Base-by-base conservation (phyloP, 495 filamentous ascomycete species). In the Aspergillus panamensis region DNA sequence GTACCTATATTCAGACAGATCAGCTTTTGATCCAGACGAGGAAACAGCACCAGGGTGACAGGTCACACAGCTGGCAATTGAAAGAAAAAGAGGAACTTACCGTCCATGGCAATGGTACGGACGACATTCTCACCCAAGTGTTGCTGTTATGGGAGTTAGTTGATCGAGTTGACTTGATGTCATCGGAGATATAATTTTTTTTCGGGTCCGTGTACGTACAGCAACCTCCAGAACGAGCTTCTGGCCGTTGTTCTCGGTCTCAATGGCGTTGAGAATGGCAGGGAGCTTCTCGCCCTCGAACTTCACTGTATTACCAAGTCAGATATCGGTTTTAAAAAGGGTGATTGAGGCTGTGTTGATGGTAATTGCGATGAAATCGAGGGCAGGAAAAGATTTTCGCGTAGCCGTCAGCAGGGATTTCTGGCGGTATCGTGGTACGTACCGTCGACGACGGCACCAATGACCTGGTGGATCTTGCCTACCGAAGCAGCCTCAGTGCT, bases 41-140 rank as follows among this genome's bases (percentile, higher is more conserved):
- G n/a, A 29, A 29, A 20, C 21, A 2, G 19, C 17, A 13, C 51
- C 32, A 52, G 69, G 68, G 62, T 55, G 45, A 53, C 55, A 58
- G 55, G 52, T 55, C 35, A 20, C 33, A 25, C n/a, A 55, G 13
- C 57, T 49, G 47, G 47, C 25, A 53, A 10, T 29, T 35, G 52
- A 20, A 39, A 19, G 53, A 30, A 25, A 25, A 25, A 25, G 25
- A 25, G 25, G n/a, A 58, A 80, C 88, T 77, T 85, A 96, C 94
- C 94, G 80, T 98, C 94, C 94, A 98, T 98, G 79, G 94, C 95
- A 95, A 98, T 98, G 74, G 90, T 92, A 80, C 94, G 88, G 77
- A 98, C 95, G 73, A 96, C 91, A 84, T 89, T 96, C 84, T 98
- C 90, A 82, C 94, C 94, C 79, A 98, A 81, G 85, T 98, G 94